Evolutionary conservation across 495 filamentous ascomycete genomes (phyloP), one percentile per base, ranked within the genome.

Genomic region (Penicillium herquei): DNA sequence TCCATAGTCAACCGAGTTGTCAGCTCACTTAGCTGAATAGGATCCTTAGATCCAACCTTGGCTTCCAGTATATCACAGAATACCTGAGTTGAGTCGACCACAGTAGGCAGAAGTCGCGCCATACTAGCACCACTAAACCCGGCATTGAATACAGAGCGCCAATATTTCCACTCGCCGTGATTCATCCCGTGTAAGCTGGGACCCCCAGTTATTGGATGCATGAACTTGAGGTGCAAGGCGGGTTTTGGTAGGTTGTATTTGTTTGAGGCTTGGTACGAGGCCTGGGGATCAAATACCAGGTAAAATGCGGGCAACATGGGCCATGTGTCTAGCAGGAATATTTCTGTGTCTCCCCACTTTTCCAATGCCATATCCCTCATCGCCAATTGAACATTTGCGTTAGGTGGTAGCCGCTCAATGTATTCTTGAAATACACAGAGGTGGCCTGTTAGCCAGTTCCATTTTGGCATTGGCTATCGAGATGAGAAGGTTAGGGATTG

Each of bases 401-500:
- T 18, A 16, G 45, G 12, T 2, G 45, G 45, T 35, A 48, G 14
- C 6, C 26, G 45, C 6, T 48, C 45, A 6, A 48, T 5, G 9
- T 48, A 48, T 35, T 48, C 13, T 34, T 34, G 26, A 1, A 48
- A 30, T 1, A 48, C 30, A 30, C 32, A 30, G 34, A 48, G 45
- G 12, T 48, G 45, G 11, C 45, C 45, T 11, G 45, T 48, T 5
- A 48, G 6, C 45, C 45, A 48, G 7, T 35, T 48, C 45, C 45
- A 48, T 48, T 48, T 48, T 48, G 45, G 45, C 45, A 48, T 48
- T 7, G 45, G 26, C 45, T 48, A n/a, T n/a, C n/a, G n/a, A n/a
- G n/a, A n/a, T n/a, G n/a, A n/a, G n/a, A n/a, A n/a, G n/a, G n/a
- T n/a, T n/a, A n/a, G n/a, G n/a, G n/a, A n/a, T n/a, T n/a, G n/a